These are phyloP conservation scores for Dactylellina leptospora DNA, from an alignment of 2,329 filamentous ascomycete species.

Conservation along the genomic window DNA sequence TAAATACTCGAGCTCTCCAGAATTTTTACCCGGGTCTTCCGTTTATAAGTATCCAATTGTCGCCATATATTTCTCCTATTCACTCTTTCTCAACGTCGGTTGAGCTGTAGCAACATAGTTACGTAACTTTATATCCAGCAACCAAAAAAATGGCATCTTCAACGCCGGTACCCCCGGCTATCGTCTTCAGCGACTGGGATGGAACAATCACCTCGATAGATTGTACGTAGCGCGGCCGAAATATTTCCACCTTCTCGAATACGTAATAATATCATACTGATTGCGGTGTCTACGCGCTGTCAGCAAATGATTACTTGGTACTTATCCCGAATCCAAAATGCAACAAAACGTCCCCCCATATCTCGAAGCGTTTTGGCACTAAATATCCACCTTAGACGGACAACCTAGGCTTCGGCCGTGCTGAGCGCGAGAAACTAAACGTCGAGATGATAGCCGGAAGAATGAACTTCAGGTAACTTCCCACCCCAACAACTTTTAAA, in stretches of 20 bases:
- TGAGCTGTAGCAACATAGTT: too few relatives aligned
- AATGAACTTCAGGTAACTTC: constrained; percentile 72
- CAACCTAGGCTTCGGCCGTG: constrained; percentile 82
- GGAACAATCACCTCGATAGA: constrained; percentile 67
- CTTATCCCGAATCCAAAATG: neutral
- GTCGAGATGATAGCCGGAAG: constrained; percentile 76
- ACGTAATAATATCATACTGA: constrained; percentile 1
- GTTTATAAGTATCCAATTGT: too few relatives aligned
- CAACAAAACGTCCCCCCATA: too few relatives aligned
- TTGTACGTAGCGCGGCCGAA: constrained; percentile 23
- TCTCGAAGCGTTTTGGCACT: neutral
- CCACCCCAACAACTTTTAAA: neutral
- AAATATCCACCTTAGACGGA: constrained; percentile 70
- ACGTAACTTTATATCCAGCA: too few relatives aligned
- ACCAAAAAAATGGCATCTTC: constrained; percentile 40
- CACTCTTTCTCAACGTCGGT: too few relatives aligned
- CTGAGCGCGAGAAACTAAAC: constrained; percentile 76
- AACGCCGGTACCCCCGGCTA: constrained; percentile 65
- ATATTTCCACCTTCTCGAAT: neutral
- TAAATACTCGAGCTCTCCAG: too few relatives aligned
- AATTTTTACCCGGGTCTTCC: too few relatives aligned
- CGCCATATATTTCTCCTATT: too few relatives aligned
- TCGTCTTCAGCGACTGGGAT: constrained; percentile 99
- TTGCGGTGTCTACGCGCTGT: too few relatives aligned
- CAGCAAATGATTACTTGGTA: constrained; percentile 53